phyloP scores from a whole-genome alignment of 2,329 filamentous ascomycete species.

The Botrytis cinerea region DNA sequence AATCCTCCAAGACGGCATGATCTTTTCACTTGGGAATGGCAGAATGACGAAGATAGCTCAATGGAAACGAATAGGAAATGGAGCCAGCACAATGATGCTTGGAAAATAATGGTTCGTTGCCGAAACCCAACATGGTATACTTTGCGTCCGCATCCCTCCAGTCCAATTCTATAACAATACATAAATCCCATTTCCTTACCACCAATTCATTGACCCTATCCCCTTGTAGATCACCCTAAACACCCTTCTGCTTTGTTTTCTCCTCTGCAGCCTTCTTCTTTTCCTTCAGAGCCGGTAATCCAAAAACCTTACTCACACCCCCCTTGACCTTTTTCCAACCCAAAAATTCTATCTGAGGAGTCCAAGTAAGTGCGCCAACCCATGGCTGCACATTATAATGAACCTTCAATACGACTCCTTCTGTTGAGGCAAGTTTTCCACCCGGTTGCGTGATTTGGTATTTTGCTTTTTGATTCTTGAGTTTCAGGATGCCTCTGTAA shows the following conservation, averaged over 20 bases:
- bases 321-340: conserved; percentile 66
- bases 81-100: too few relatives aligned
- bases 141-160: not conserved
- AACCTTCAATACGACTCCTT: conserved; percentile 75
- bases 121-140: not conserved
- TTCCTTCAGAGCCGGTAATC: conserved; percentile 62
- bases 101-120: not conserved
- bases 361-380: conserved; percentile 88
- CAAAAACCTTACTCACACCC: conserved; percentile 65
- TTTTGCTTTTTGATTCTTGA: conserved; percentile 87
- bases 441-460: conserved; percentile 94
- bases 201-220: not conserved
- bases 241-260: not conserved
- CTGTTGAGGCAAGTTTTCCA: conserved; percentile 72
- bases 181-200: not conserved
- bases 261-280: conserved; percentile 26
- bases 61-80: not conserved
- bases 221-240: not conserved
- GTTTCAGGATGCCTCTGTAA: conserved; percentile 67
- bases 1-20: too few relatives aligned
- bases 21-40: not conserved
- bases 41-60: not conserved
- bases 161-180: conserved; percentile 3
- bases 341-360: conserved; percentile 54
- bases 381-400: conserved; percentile 98